Base-by-base conservation (phyloP, 2,329 filamentous ascomycete genomes). In the Diplodia mutila region DNA sequence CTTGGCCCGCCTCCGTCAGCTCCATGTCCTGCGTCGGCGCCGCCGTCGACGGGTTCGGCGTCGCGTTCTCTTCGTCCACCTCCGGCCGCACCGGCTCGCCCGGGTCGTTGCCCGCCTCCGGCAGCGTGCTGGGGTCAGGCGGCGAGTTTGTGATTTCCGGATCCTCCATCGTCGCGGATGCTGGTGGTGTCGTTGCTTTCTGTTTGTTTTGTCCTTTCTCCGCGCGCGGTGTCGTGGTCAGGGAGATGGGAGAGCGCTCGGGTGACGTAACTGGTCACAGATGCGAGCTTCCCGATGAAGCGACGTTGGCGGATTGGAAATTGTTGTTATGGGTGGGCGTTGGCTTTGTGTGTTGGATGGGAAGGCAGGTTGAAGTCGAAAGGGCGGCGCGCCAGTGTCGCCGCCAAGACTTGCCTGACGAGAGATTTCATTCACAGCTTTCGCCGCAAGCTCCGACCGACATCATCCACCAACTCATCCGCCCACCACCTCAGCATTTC, bases 61-160 rank as follows among this genome's bases (percentile, higher is more conserved):
- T 76, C 25, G 79, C 77, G 68, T 85, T 78, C 70, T 85, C 84
- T 72, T 85, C 81, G 51, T 85, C 82, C 42, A 83, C 76, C 51
- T 81, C 80, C 18, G 82, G 82, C 54, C 78, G 77, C 61, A 83
- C 75, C 37, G 81, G 80, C 70, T 84, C 82, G 61, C 73, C 73
- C 7, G 80, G 79, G 69, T 84, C 82, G 70, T 82, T 74, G 73
- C 81, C 81, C 72, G 78, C 82, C 73, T 84, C 80, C 34, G 83
- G 83, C 66, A 80, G 74, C 49, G 80, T 75, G 65, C 75, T 77
- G 68, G 79, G 77, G 63, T 78, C 74, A 61, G 78, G 77, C 68
- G 79, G 76, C 65, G 77, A 79, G 70, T 72, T 69, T 52, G 54
- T 71, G 74, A 80, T 71, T 73, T 74, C 46, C 71, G 69, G 32